Evolutionary conservation across 2,329 filamentous ascomycete genomes (phyloP), one percentile per base, ranked within the genome.

Genomic region (Talaromyces sp.): DNA sequence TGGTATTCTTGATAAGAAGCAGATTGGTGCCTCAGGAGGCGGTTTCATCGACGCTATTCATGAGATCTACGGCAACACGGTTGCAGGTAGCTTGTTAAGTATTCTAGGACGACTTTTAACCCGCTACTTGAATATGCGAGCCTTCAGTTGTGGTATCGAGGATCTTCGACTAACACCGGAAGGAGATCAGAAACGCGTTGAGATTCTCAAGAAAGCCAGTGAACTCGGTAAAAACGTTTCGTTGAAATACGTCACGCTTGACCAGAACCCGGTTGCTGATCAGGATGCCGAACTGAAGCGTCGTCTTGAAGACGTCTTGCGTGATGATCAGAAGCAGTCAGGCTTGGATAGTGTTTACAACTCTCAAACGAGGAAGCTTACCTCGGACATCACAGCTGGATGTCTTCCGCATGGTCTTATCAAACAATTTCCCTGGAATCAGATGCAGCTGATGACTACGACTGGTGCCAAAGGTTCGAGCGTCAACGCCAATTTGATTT

Each of bases 361-460:
- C 74, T 83, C 85, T 31, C 84, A 84, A 59, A 90, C 88, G 60
- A 83, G 83, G 13, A 78, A 84, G 3, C 85, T 99, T 31, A 97
- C 94, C 3, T 88, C 90, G 16, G 85, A 83, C 0, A 89, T 98
- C 52, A 96, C 93, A 10, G 83, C 83, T 56, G 85, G 86, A 2
- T 97, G 93, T 77, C 84, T 99, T 69, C 95, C 95, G 0, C 79
- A 82, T 22, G 92, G 91, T 48, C 85, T 99, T 33, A 88, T 91
- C 72, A 99, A 98, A 79, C 87, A 90, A 8, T 99, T 99, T 78
- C 95, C 95, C 0, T 90, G 90, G 74, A 99, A 99, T 74, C 94
- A 98, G 79, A 99, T 99, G 94, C 95, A 99, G 82, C 88, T 91
- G 69, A 99, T 99, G 95, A 99, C 95, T 24, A 90, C 90, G 14